phyloP scores from a whole-genome alignment of 2,329 filamentous ascomycete genomes.

The Venturia nashicola region DNA sequence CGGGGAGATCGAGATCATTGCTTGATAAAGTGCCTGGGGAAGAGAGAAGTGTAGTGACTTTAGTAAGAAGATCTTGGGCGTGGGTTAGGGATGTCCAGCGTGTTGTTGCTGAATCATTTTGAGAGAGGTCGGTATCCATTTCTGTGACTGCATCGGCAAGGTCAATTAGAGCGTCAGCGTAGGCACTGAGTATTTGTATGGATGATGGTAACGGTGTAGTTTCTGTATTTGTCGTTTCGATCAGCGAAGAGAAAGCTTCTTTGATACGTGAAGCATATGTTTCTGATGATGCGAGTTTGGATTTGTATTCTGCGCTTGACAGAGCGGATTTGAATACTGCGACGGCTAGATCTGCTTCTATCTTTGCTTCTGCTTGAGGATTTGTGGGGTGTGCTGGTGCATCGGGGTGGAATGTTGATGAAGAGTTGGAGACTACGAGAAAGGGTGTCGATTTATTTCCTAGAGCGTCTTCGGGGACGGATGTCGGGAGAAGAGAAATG shows the following conservation, averaged over 20 bases:
- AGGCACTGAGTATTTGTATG: conserved; percentile 38
- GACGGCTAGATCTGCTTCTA: conserved; percentile 41
- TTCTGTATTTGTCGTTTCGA: conserved; percentile 11
- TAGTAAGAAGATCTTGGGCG: not conserved
- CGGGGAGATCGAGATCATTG: not conserved
- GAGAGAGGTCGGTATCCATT: conserved; percentile 8
- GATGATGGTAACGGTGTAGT: conserved; percentile 20
- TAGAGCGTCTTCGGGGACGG: conserved; percentile 13
- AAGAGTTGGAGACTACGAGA: conserved; percentile 19
- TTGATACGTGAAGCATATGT: conserved; percentile 38
- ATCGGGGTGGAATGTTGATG: conserved; percentile 7
- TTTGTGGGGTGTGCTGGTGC: conserved; percentile 23
- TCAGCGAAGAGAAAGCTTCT: conserved; percentile 21
- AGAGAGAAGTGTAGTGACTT: not conserved
- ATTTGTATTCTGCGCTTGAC: conserved; percentile 44
- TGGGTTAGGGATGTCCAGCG: conserved; percentile 2
- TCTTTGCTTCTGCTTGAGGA: conserved; percentile 20
- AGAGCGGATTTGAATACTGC: conserved; percentile 46
- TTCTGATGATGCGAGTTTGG: conserved; percentile 33
- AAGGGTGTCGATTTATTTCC: conserved; percentile 20
- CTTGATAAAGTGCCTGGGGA: not conserved
- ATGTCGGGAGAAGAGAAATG: conserved; percentile 25
- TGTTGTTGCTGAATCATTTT: not conserved
- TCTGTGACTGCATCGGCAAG: conserved; percentile 38
- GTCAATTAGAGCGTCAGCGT: conserved; percentile 44